Conservation (phyloP, 306 rosid genomes). For the Casuarina equisetifolia region DNA sequence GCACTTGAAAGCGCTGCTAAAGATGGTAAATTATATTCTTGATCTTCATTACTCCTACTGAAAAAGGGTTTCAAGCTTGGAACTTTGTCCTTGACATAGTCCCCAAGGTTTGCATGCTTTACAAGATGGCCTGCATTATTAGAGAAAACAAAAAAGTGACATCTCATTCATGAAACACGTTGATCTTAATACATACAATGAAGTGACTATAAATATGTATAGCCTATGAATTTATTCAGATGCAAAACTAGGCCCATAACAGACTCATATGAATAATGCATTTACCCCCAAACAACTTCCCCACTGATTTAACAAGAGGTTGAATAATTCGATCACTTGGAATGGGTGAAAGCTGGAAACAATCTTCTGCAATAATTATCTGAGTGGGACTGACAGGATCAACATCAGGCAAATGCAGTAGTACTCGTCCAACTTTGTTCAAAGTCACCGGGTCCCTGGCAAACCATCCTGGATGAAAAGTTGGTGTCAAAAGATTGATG, state of each 20-base stretch:
- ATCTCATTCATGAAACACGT: constrained; percentile 13
- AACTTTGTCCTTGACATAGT: constrained; percentile 62
- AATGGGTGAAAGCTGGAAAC: constrained; percentile 68
- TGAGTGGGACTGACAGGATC: constrained; percentile 47
- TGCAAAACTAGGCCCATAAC: not conserved
- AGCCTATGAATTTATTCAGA: not conserved
- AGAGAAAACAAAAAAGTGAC: constrained; percentile 7
- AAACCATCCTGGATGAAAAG: constrained; percentile 81
- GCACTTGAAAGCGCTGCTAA: constrained; percentile 80
- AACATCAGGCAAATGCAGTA: constrained; percentile 48
- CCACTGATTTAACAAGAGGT: constrained; percentile 46
- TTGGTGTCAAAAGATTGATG: constrained; percentile 27
- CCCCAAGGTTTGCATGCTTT: constrained; percentile 64
- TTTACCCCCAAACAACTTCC: constrained; percentile 76
- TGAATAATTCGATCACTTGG: constrained; percentile 46
- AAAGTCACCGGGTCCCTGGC: constrained; percentile 74
- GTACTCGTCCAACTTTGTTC: constrained; percentile 59
- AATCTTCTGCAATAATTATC: constrained; percentile 76
- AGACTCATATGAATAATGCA: constrained; percentile 11
- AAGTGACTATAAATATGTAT: not conserved
- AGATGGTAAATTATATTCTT: constrained; percentile 62
- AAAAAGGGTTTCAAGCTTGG: constrained; percentile 69
- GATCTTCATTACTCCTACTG: constrained; percentile 38
- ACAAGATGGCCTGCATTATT: constrained; percentile 51
- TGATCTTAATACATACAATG: not conserved